Base-by-base conservation (phyloP, 768 basidiomycete genomes). In the Naganishia vishniacii region DNA sequence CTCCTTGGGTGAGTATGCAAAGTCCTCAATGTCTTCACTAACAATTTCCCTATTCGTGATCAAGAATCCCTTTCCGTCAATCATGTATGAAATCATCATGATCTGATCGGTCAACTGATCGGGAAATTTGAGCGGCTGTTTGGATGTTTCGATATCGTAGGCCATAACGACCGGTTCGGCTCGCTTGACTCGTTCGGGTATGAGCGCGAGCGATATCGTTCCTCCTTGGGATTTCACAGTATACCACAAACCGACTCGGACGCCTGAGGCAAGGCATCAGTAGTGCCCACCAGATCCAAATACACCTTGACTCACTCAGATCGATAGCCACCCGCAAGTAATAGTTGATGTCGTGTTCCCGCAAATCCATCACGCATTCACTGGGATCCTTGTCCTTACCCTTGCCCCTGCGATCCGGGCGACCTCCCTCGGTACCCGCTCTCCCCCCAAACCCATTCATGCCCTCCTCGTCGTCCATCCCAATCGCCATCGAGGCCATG, bases 11-110 rank as follows among this genome's bases (percentile, higher is more conserved):
- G 95, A 98, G 75, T 98, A 98, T 75, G 98, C 95, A 72, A 99
- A 98, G 75, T 99, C 89, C 45, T 95, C 92, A 66, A 99, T 97
- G 72, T 98, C 91, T 73, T 97, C 93, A 66, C 88, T 86, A 64
- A 98, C 91, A 56, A 98, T 97, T 69, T 99, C 95, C 45, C 95
- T 83, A 72, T 98, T 98, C 23, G 91, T 95, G 77, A 99, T 97
- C 66, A 99, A 84, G 74, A 88, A 99, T 0, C 95, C 95, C 76
- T 79, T 74, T 0, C 92, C 94, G 74, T 99, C 95, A 18, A 99
- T 81, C 93, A 99, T 98, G 79, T 98, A 99, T 46, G 95, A 99
- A 68, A 99, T 98, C 95, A 99, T 99, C 94, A 99, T 99, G 71
- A 99, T 91, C 75, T 97, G 93, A 80, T 98, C 95, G 26, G 90